Base-by-base conservation (phyloP, 2,329 filamentous ascomycete genomes). In the Exophiala aquamarina region DNA sequence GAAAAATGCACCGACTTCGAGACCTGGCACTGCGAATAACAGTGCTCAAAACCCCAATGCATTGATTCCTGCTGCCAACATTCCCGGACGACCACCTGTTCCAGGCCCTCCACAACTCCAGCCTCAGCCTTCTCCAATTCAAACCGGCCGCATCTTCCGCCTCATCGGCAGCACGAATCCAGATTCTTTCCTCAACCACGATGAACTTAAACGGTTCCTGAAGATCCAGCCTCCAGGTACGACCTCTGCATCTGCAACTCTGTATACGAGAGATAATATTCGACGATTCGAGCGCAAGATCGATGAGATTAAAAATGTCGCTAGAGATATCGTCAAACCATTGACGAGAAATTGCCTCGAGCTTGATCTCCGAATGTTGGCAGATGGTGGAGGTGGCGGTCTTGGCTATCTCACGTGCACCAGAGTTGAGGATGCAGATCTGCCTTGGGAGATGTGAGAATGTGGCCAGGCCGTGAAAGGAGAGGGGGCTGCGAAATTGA, bases 181-280 rank as follows among this genome's bases (percentile, higher is more conserved):
- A 0, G 67, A 76, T 8, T 74, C 77, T 0, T 96, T 93, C 63
- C 79, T 97, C 4, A 69, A 74, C 1, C 89, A 92, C 64, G 90
- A 95, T 56, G 91, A 95, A 56, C 86, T 92, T 64, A 96, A 95
- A 68, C 82, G 82, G 17, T 96, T 96, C 61, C 77, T 96, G 42
- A 94, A 95, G 65, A 73, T 92, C 17, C 84, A 82, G 9, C 86
- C 89, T 0, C 66, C 67, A 4, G 52, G 55, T 6, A 59, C 63
- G 1, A 66, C 58, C 1, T 59, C 61, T 2, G 67, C 58, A 4
- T 37, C 40, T 20, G 54, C 69, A 3, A 63, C 66, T 15, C 69
- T 92, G 6, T 95, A 96, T 69, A 89, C 80, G 35, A 79, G 91
- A 14, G 91, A 96, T n/a, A 92, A 89, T 53, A 68, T 96, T 39